A percentile compares a stretch with the other conserved stretches of the same genome.
These are phyloP conservation scores for Serendipita indica DNA, from an alignment of 768 basidiomycete species.

Conservation along the genomic window DNA sequence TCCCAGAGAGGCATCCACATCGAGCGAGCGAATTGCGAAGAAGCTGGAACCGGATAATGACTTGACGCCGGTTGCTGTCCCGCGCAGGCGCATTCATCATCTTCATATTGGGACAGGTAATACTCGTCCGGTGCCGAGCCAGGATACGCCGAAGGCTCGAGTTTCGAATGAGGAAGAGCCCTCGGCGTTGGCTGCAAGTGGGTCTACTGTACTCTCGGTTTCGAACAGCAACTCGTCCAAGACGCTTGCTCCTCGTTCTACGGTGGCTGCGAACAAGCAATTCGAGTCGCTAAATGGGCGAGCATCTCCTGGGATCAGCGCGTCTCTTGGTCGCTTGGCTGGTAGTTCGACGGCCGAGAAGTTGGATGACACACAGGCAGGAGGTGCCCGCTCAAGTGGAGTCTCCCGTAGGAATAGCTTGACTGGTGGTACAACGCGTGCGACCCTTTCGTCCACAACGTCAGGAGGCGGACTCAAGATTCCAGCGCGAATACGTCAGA, in stretches of 20 bases:
- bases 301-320: neutral
- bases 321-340: neutral
- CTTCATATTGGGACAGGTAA: neutral
- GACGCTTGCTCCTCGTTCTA: neutral
- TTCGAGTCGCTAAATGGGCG: neutral
- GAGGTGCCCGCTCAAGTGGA: neutral
- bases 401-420: neutral
- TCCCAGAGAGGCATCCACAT: neutral
- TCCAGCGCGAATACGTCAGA: conserved; percentile 45
- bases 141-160: neutral
- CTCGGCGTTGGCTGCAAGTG: too few relatives aligned
- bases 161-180: neutral
- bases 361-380: neutral
- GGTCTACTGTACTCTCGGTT: neutral
- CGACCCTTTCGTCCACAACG: neutral
- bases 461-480: conserved; percentile 2
- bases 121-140: neutral
- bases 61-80: neutral
- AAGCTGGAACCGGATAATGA: neutral
- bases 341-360: neutral
- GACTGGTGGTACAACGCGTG: neutral
- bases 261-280: neutral
- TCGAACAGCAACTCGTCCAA: neutral
- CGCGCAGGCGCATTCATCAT: neutral
- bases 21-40: neutral